Base-by-base conservation (phyloP, 192 early-diverging fungal species). In the Coemansia sp. region DNA sequence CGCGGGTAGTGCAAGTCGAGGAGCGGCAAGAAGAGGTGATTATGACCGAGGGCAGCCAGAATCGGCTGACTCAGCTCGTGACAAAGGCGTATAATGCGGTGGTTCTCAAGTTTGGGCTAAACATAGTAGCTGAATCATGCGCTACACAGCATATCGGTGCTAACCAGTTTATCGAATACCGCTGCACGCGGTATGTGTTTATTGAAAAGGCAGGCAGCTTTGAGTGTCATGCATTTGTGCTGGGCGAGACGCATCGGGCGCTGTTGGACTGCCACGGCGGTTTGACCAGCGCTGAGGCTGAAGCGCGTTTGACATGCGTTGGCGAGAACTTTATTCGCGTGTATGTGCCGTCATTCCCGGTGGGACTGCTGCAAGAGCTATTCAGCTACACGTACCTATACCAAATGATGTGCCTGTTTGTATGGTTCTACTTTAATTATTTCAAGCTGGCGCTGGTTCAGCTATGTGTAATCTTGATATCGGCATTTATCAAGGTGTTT, bases 1-100 rank as follows among this genome's bases (percentile, higher is more conserved):
- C 73, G 66, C 64, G 71, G 6, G 62, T 76, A 27, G 79, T 87
- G 38, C 83, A 85, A 52, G 74, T 88, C 10, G 84, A 74, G 19
- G 73, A 81, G 43, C 70, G 63, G 19, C 73, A 81, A 47, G 84
- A 81, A 7, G 67, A 79, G 24, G 67, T 85, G 6, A 75, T 84
- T 43, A 74, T 86, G 63, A 76, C 84, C 58, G 83, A 83, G 56
- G 79, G 76, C 29, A 74, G 73, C 14, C 43, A 52, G 24, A 74
- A 61, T 62, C 38, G 68, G 29, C 63, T 74, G n/a, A 76, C 79
- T 19, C 72, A 89, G 14, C 87, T 93, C 60, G 84, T 43, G 10
- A 43, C 41, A 15, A n/a, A 11, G 15, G 41, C 41, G 41, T n/a
- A 43, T 2, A 43, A n/a, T n/a, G 41, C 41, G 12, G 41, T 76